Conservation (phyloP, 169 alveolate genomes). For the Eimeria maxima region DNA sequence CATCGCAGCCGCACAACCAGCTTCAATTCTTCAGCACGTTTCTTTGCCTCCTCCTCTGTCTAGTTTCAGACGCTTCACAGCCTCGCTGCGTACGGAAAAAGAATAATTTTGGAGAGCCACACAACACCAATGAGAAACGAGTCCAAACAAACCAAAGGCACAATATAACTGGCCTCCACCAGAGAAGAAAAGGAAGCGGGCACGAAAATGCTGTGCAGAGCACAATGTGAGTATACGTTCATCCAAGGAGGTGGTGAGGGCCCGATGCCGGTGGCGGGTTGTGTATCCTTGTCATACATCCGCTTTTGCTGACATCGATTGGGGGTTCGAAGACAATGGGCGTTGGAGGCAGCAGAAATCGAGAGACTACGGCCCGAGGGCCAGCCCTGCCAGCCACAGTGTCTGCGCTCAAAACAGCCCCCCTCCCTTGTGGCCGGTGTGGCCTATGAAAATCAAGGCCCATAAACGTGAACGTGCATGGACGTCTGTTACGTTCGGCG, state of each 20-base stretch:
- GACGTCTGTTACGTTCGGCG: not conserved
- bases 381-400: not conserved
- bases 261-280: not conserved
- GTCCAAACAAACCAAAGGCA: not conserved
- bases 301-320: slow-evolving; percentile 62
- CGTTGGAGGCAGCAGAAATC: slow-evolving; percentile 66
- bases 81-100: not conserved
- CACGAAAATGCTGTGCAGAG: not conserved
- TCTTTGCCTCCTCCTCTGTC: not conserved
- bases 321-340: slow-evolving; percentile 65
- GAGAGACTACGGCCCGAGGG: not conserved
- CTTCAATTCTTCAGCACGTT: not conserved
- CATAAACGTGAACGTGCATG: not conserved
- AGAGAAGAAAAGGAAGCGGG: not conserved
- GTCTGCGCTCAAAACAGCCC: slow-evolving; percentile 4
- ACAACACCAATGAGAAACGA: not conserved
- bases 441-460: not conserved
- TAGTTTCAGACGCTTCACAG: not conserved
- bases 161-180: not conserved
- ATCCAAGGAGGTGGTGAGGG: not conserved
- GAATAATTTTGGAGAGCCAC: not conserved
- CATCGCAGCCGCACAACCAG: not conserved
- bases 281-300: slow-evolving; percentile 19
- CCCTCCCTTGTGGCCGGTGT: not conserved
- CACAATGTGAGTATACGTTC: not conserved